Evolutionary conservation across 305 asterid genomes (phyloP).

Genomic region (Fraxinus baroniana): DNA sequence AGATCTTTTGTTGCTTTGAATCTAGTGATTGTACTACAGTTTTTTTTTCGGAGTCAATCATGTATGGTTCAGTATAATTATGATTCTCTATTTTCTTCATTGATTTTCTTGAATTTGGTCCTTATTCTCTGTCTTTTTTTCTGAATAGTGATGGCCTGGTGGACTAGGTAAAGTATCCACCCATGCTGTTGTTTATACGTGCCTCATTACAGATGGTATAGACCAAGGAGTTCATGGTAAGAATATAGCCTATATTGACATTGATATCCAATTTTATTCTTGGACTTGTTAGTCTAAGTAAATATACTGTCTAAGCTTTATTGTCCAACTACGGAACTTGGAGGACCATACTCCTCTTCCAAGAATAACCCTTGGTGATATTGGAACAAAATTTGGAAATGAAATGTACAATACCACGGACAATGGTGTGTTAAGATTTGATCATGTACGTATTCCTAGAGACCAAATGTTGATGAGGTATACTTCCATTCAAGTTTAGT

Average conservation of each 20-base stretch:
- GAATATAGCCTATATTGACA: constrained; percentile 18
- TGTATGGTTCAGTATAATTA: neutral
- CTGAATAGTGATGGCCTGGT: constrained; percentile 98
- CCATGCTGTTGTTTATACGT: constrained; percentile 88
- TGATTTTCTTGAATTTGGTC: neutral
- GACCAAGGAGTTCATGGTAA: constrained; percentile 90
- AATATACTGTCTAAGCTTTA: constrained; percentile 53
- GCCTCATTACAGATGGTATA: constrained; percentile 74
- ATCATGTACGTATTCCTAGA: constrained; percentile 92
- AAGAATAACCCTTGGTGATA: constrained; percentile 88
- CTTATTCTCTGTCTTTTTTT: constrained; percentile 23
- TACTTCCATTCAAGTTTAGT: constrained; percentile 18
- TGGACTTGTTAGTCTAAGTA: neutral
- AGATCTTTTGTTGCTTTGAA: constrained; percentile 1
- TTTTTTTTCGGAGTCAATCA: neutral
- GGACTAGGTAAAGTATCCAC: constrained; percentile 97
- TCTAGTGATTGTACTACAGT: constrained; percentile 17
- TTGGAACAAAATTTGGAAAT: constrained; percentile 97
- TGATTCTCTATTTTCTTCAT: constrained; percentile 8
- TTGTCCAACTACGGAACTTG: constrained; percentile 87
- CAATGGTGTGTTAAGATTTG: constrained; percentile 89
- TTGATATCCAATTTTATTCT: constrained; percentile 30
- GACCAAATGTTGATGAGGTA: constrained; percentile 96
- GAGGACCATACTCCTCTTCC: constrained; percentile 92
- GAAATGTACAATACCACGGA: constrained; percentile 98